Base-by-base conservation (phyloP, 2,329 filamentous ascomycete genomes). In the Hypoxylon sp. region DNA sequence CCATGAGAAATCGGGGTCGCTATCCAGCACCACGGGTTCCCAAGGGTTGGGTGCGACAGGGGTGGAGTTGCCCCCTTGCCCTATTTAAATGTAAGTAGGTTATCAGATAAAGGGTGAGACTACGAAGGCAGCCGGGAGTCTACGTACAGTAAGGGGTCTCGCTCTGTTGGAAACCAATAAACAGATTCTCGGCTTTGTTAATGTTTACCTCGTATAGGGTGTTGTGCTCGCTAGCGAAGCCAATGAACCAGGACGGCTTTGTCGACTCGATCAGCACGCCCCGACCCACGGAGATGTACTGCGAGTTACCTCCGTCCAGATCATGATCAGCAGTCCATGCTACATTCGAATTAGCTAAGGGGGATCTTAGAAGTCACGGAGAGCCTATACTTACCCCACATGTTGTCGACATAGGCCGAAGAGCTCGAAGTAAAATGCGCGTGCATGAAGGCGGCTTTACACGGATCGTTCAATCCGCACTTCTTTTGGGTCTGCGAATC, bases 181-280 rank as follows among this genome's bases (percentile, higher is more conserved):
- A 85, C 39, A 86, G 75, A 53, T 84, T 81, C 19, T 77, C 63
- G 1, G 83, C 83, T 39, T 79, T 79, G 67, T 82, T 77, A 63
- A 87, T 78, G 53, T 86, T 83, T 74, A 86, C 85, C 71, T 88
- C 83, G 75, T 88, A 88, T 35, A 88, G 75, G 4, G 81, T 79
- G 51, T 76, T 77, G 75, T 88, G 86, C 74, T 88, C 86, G 26
- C 82, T 84, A 0, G 82, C 81, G 2, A 84, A 85, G 29, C 84
- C 86, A 52, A 84, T 78, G 37, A 89, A 78, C 87, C 87, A 89
- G 22, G 83, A 85, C 2, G 84, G 83, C 5, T 80, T 78, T 14
- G 80, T 81, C 14, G 81, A 81, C 70, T 87, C 82, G 44, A 85
- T 77, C 2, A 86, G 77, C 0, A 82, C 74, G 33, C 85, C 84